Evolutionary conservation across 2,329 filamentous ascomycete species (phyloP).

Genomic region (Triangularia verruculosa): DNA sequence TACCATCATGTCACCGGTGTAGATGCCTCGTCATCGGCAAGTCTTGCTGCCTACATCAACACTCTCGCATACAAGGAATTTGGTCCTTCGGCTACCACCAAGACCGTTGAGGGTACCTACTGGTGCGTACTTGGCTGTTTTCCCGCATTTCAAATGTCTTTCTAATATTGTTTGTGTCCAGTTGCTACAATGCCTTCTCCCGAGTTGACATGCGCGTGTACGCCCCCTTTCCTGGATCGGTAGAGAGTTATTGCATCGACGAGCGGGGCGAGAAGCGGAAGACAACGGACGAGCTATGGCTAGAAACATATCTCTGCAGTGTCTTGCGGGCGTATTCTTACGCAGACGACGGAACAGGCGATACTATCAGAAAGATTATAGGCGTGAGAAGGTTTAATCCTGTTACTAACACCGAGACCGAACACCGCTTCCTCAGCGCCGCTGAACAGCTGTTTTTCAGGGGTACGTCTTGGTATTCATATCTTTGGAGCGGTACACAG

Average conservation of each 20-base stretch:
- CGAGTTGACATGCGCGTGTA: slow-evolving; percentile 97
- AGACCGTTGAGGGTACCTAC: slow-evolving; percentile 91
- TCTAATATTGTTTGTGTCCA: slow-evolving; percentile 28
- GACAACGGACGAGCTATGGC: slow-evolving; percentile 89
- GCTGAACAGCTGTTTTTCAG: slow-evolving; percentile 94
- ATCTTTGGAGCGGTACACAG: slow-evolving; percentile 70
- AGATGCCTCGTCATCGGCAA: slow-evolving; percentile 95
- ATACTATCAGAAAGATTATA: slow-evolving; percentile 93
- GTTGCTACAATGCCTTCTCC: slow-evolving; percentile 98
- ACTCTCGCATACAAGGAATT: slow-evolving; percentile 88
- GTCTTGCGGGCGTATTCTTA: slow-evolving; percentile 94
- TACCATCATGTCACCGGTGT: slow-evolving; percentile 98
- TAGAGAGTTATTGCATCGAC: slow-evolving; percentile 96
- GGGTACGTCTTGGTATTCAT: slow-evolving; percentile 47
- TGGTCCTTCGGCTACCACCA: slow-evolving; percentile 70
- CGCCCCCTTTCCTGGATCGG: slow-evolving; percentile 91
- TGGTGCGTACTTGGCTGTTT: too few species aligned
- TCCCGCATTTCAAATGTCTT: too few species aligned
- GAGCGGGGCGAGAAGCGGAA: slow-evolving; percentile 93
- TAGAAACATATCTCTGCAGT: slow-evolving; percentile 95
- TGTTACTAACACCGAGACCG: slow-evolving; percentile 95
- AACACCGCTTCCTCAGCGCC: slow-evolving; percentile 92
- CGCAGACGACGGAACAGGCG: slow-evolving; percentile 90
- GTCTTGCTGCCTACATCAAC: slow-evolving; percentile 96
- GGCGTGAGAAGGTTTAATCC: slow-evolving; percentile 97